Percentiles rank a stretch among this genome's conserved stretches.
Conservation (phyloP, 2,329 filamentous ascomycete genomes). For the Pyricularia pennisetigena region DNA sequence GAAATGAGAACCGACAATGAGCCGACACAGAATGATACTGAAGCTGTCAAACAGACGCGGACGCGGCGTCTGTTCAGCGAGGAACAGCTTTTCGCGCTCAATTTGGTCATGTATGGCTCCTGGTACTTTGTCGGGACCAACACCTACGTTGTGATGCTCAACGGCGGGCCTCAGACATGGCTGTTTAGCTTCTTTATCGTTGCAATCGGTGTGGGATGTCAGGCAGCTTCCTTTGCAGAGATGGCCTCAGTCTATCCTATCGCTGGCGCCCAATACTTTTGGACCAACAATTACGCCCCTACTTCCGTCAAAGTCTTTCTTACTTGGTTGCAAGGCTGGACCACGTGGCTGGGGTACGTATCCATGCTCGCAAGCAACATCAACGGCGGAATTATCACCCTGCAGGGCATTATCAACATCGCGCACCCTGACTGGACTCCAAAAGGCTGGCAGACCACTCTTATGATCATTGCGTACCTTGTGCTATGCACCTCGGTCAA, state of each 20-base stretch:
- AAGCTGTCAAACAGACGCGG: slow-evolving; percentile 10
- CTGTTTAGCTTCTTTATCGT: slow-evolving; percentile 21
- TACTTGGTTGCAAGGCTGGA: slow-evolving; percentile 20
- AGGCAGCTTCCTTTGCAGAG: slow-evolving; percentile 25
- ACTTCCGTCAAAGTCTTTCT: neutral
- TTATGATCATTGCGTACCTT: slow-evolving; percentile 26
- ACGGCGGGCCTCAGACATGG: slow-evolving; percentile 20
- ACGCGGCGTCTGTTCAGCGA: slow-evolving; percentile 8
- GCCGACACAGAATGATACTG: no score
- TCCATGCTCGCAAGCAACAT: slow-evolving; percentile 22
- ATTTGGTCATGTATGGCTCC: slow-evolving; percentile 3
- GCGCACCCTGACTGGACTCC: slow-evolving; percentile 6
- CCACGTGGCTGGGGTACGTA: slow-evolving; percentile 30
- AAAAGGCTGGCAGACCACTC: slow-evolving; percentile 23
- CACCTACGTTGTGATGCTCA: slow-evolving; percentile 16
- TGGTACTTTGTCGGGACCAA: slow-evolving; percentile 4
- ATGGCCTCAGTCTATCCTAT: slow-evolving; percentile 28
- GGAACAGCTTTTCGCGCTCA: slow-evolving; percentile 9
- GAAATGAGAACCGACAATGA: no score
- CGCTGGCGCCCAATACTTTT: slow-evolving; percentile 31
- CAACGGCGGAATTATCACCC: slow-evolving; percentile 22
- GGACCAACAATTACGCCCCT: slow-evolving; percentile 18
- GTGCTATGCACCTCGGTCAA: slow-evolving; percentile 17
- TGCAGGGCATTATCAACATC: slow-evolving; percentile 12
- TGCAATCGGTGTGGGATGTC: slow-evolving; percentile 17